A percentile compares a stretch with the other conserved stretches of the same genome.
phyloP scores from a whole-genome alignment of 116 monocot genomes.

The Cymodocea nodosa region DNA sequence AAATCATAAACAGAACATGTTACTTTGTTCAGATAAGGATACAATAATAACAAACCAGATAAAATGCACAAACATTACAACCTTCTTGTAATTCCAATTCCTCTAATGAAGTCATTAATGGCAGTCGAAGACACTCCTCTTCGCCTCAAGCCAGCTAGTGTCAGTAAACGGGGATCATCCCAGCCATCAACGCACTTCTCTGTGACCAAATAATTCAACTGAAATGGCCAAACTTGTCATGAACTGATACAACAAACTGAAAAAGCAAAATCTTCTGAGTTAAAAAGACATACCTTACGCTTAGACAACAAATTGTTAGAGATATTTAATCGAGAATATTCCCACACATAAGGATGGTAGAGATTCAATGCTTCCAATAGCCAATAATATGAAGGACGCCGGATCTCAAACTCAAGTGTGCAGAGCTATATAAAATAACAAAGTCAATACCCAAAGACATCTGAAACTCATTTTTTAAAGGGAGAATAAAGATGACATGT shows the following conservation, averaged over 20 bases:
- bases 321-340: slow-evolving; percentile 87
- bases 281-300: slow-evolving; percentile 52
- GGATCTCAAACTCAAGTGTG: slow-evolving; percentile 94
- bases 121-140: slow-evolving; percentile 86
- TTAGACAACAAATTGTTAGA: slow-evolving; percentile 96
- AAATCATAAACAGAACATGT: background rate
- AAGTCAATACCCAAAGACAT: background rate
- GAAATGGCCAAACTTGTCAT: slow-evolving; percentile 10
- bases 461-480: background rate
- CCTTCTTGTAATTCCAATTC: slow-evolving; percentile 99
- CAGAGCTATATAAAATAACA: slow-evolving; percentile 47
- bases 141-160: slow-evolving; percentile 81
- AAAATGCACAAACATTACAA: slow-evolving; percentile 9
- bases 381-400: slow-evolving; percentile 97
- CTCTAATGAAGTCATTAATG: slow-evolving; percentile 85
- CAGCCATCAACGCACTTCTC: slow-evolving; percentile 94
- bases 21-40: background rate
- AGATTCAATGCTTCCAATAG: slow-evolving; percentile 59
- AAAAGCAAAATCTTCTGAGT: background rate
- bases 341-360: slow-evolving; percentile 98
- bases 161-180: slow-evolving; percentile 96
- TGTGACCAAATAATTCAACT: slow-evolving; percentile 79
- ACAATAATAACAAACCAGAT: background rate
- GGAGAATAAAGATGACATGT: too few species aligned
- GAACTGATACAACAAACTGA: background rate